Percentiles rank a stretch among this genome's conserved stretches.
Conservation (phyloP, 2,329 filamentous ascomycete species). For the Trichoderma aggressivum region DNA sequence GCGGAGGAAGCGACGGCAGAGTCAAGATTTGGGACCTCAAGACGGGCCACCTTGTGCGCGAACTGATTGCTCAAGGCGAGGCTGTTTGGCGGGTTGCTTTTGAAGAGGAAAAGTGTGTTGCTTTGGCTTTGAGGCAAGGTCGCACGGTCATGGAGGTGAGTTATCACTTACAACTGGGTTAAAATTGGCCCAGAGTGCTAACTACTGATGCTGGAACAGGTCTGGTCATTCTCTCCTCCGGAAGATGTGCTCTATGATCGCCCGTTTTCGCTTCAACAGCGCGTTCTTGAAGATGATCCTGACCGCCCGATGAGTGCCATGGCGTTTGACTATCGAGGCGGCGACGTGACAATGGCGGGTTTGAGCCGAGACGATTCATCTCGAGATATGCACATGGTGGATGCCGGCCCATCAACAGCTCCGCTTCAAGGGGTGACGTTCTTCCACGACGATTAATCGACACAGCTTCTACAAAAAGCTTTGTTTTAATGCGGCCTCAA, state of each 20-base stretch:
- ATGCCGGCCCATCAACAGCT: slow-evolving; percentile 54
- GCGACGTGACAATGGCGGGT: slow-evolving; percentile 29
- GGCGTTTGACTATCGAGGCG: slow-evolving; percentile 42
- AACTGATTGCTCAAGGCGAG: slow-evolving; percentile 86
- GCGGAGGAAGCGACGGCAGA: slow-evolving; percentile 92
- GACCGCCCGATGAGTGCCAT: slow-evolving; percentile 51
- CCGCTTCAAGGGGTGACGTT: slow-evolving; percentile 49
- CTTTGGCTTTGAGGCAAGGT: slow-evolving; percentile 79
- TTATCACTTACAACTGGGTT: neutral
- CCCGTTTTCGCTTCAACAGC: slow-evolving; percentile 48
- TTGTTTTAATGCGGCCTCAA: neutral
- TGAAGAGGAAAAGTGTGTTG: slow-evolving; percentile 96
- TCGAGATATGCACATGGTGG: slow-evolving; percentile 55
- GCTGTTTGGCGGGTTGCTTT: slow-evolving; percentile 98
- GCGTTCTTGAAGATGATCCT: slow-evolving; percentile 44
- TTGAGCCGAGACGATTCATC: slow-evolving; percentile 35
- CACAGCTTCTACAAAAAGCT: neutral
- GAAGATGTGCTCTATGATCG: slow-evolving; percentile 61
- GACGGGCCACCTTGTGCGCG: slow-evolving; percentile 83
- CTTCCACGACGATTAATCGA: slow-evolving; percentile 45
- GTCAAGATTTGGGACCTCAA: slow-evolving; percentile 98
- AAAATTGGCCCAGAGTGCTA: neutral
- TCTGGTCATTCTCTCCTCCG: slow-evolving; percentile 92
- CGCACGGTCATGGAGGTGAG: slow-evolving; percentile 97
- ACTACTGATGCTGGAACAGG: slow-evolving; percentile 50